These are phyloP conservation scores for Juglanconis oblonga DNA, from an alignment of 2,329 filamentous ascomycete genomes.

Conservation along the genomic window DNA sequence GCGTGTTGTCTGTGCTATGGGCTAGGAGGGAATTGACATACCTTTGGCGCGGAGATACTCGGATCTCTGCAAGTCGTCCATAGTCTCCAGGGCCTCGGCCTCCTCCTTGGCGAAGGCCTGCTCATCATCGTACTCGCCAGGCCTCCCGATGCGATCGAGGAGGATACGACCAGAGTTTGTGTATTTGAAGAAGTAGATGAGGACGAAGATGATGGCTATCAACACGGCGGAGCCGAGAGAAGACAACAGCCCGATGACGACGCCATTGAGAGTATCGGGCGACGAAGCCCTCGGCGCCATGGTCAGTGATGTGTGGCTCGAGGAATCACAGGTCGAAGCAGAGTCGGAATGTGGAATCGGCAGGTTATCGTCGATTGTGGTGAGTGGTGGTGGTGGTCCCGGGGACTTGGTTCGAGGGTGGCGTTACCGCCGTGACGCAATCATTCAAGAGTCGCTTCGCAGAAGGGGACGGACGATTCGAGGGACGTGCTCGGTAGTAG, in stretches of 20 bases:
- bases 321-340: background rate
- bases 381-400: constrained; percentile 1
- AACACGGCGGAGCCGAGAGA: constrained; percentile 89
- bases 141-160: constrained; percentile 86
- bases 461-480: background rate
- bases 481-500: too few species aligned
- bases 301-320: constrained; percentile 7
- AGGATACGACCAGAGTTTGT: constrained; percentile 86
- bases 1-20: constrained; percentile 1
- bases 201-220: constrained; percentile 72
- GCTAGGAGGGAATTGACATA: constrained; percentile 38
- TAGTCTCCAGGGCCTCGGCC: constrained; percentile 87
- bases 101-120: constrained; percentile 92
- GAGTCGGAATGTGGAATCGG: background rate
- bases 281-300: constrained; percentile 18
- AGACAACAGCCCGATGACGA: constrained; percentile 91
- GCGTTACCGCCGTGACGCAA: constrained; percentile 21
- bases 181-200: constrained; percentile 93
- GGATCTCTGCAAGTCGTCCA: constrained; percentile 87
- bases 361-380: background rate
- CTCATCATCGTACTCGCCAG: constrained; percentile 96
- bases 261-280: constrained; percentile 61
- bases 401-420: constrained; percentile 16
- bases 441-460: constrained; percentile 18
- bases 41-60: constrained; percentile 96